Base-by-base conservation (phyloP, 2,329 filamentous ascomycete species). In the Dactylonectria estremocensis region DNA sequence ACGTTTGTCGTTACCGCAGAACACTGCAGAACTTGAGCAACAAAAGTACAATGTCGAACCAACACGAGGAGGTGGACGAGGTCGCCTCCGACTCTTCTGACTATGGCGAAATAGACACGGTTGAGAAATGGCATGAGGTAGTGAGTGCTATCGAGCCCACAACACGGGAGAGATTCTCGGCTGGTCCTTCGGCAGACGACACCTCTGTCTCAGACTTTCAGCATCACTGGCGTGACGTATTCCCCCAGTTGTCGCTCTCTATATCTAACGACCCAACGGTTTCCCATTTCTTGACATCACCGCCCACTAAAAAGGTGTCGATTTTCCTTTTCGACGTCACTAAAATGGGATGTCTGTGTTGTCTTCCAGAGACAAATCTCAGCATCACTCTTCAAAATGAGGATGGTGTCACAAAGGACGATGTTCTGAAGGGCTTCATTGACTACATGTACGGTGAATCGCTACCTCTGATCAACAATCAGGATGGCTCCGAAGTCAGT, bases 361-460 rank as follows among this genome's bases (percentile, higher is more conserved):
- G 64, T 31, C 61, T 61, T 4, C 64, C 67, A 1, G 22, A 54
- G 2, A 56, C 60, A 6, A 55, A 57, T 5, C 59, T 49, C 5
- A 62, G 43, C 20, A 61, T 69, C n/a, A 24, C 48, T 5, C 37
- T 69, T 1, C 9, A 67, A 22, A 67, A 61, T 33, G 33, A 37
- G 3, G 24, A 16, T 10, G 67, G 67, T 2, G 67, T 69, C 14
- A 67, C 64, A 11, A 69, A 64, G 31, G 50, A 37, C 1, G 67
- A 69, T 40, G 10, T 69, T 0, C 49, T 69, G 16, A 45, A 61
- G 9, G 60, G 13, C 3, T 31, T 67, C 18, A 53, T 43, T 1
- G 28, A 61, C 6, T 28, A 35, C 7, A n/a, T 69, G 60, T 67
- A 69, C 43, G 56, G 67, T n/a, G n/a, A n/a, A n/a, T n/a, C n/a